These are phyloP conservation scores for Ophiostoma ips DNA, from an alignment of 2,329 filamentous ascomycete species.

Conservation along the genomic window DNA sequence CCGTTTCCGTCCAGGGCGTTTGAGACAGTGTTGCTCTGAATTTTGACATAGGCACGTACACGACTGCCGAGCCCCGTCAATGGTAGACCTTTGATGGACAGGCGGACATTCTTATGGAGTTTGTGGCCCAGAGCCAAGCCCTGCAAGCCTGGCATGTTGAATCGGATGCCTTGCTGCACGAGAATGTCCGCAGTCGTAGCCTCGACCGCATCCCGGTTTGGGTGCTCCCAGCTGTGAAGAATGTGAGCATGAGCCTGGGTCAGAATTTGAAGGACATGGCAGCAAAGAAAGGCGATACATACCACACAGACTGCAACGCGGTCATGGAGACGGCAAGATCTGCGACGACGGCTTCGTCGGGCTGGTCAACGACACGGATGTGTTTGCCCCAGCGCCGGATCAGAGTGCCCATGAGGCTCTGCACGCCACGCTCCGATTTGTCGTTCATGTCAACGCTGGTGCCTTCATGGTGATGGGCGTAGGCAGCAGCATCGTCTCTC, in stretches of 20 bases:
- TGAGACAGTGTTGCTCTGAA: too few species aligned
- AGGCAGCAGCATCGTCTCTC: neutral
- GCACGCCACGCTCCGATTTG: neutral
- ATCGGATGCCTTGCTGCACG: neutral
- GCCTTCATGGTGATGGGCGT: neutral
- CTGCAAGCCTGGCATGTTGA: constrained; percentile 5
- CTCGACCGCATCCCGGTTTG: neutral
- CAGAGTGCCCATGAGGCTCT: constrained; percentile 1
- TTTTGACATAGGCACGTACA: neutral
- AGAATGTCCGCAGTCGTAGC: neutral
- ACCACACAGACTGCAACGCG: neutral
- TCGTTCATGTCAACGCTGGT: neutral
- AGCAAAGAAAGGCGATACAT: neutral
- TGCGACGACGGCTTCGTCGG: neutral
- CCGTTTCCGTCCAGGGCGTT: neutral
- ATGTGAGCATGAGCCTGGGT: neutral
- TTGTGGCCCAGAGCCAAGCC: constrained; percentile 6
- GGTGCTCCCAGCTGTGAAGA: constrained; percentile 1
- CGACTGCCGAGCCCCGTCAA: constrained; percentile 4
- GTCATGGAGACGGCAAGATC: neutral
- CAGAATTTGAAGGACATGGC: neutral
- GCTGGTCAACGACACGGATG: constrained; percentile 18
- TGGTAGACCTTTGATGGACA: constrained; percentile 1
- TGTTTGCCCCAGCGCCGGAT: neutral
- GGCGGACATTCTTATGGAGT: neutral